Evolutionary conservation across 2,329 filamentous ascomycete genomes (phyloP).

Genomic region (Aspergillus viridinutans): DNA sequence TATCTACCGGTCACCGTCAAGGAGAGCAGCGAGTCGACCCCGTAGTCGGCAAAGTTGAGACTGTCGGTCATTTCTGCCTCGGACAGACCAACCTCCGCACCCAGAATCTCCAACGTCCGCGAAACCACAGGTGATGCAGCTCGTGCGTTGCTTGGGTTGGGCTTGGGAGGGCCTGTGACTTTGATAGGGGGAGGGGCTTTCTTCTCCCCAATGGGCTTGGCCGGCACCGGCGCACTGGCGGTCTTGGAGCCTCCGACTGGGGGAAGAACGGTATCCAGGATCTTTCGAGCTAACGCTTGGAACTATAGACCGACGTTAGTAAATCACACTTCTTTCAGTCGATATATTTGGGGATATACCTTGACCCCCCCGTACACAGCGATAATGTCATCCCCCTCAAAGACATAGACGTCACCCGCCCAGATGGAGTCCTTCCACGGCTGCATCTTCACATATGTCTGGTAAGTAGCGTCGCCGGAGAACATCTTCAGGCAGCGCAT

Average conservation of each 20-base stretch:
- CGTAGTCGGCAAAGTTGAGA: constrained; percentile 58
- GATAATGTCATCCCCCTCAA: constrained; percentile 56
- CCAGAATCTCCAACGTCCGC: constrained; percentile 38
- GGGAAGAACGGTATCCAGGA: constrained; percentile 41
- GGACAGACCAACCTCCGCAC: constrained; percentile 52
- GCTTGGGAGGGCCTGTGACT: not conserved
- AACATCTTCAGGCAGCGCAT: constrained; percentile 55
- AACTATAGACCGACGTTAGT: constrained; percentile 23
- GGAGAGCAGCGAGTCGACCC: constrained; percentile 59
- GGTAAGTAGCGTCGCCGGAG: constrained; percentile 51
- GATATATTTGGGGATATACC: constrained; percentile 13
- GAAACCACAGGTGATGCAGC: constrained; percentile 16
- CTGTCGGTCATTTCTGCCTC: constrained; percentile 57
- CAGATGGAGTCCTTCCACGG: constrained; percentile 49
- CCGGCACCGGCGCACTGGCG: constrained; percentile 19
- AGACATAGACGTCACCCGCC: constrained; percentile 58
- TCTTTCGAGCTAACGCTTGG: constrained; percentile 39
- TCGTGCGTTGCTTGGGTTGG: not conserved
- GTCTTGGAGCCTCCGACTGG: constrained; percentile 25
- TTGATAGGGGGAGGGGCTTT: constrained; percentile 7
- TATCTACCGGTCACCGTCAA: constrained; percentile 59
- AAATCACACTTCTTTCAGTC: not conserved
- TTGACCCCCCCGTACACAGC: constrained; percentile 49
- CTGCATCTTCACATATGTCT: constrained; percentile 61
- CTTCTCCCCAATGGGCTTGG: constrained; percentile 23